phyloP scores from a whole-genome alignment of 192 early-diverging fungal species.

The Chytriomyces sp. region DNA sequence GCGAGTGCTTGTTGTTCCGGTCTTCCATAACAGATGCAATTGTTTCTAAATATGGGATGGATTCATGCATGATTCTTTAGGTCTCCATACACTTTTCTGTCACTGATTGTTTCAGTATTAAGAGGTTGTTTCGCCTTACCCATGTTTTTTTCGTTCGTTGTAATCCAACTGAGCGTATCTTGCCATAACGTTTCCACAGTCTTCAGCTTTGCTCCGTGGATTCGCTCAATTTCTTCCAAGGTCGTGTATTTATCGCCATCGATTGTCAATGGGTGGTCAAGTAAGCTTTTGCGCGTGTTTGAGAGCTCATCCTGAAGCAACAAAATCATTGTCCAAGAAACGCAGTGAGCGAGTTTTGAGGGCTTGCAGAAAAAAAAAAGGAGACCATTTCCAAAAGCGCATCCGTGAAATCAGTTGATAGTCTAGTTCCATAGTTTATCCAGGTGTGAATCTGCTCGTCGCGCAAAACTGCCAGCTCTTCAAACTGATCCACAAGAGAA shows the following conservation, averaged over 20 bases:
- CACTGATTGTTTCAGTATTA: background rate
- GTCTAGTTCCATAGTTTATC: slow-evolving; percentile 15
- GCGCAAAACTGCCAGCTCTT: background rate
- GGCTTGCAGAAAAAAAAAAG: background rate
- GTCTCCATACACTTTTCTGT: no score
- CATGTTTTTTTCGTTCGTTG: slow-evolving; percentile 10
- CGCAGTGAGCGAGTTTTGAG: background rate
- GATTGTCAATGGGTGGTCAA: background rate
- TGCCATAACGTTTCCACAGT: slow-evolving; percentile 10
- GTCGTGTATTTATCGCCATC: background rate
- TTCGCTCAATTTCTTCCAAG: background rate
- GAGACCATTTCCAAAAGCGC: slow-evolving; percentile 7
- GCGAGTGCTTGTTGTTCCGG: background rate
- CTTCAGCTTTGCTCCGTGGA: slow-evolving; percentile 16
- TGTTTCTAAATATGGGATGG: background rate
- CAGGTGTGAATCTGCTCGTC: slow-evolving; percentile 10
- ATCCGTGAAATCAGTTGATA: slow-evolving; percentile 7
- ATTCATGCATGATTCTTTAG: background rate
- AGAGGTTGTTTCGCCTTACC: background rate
- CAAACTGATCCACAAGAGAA: background rate
- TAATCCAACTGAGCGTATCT: slow-evolving; percentile 16
- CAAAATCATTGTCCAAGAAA: background rate
- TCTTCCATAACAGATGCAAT: slow-evolving; percentile 7
- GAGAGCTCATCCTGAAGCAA: background rate
- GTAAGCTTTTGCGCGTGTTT: background rate